A percentile compares a stretch with the other conserved stretches of the same genome.
Evolutionary conservation across 1,139 yeast species (phyloP).

Genomic region (Magnusiomyces fungicola): DNA sequence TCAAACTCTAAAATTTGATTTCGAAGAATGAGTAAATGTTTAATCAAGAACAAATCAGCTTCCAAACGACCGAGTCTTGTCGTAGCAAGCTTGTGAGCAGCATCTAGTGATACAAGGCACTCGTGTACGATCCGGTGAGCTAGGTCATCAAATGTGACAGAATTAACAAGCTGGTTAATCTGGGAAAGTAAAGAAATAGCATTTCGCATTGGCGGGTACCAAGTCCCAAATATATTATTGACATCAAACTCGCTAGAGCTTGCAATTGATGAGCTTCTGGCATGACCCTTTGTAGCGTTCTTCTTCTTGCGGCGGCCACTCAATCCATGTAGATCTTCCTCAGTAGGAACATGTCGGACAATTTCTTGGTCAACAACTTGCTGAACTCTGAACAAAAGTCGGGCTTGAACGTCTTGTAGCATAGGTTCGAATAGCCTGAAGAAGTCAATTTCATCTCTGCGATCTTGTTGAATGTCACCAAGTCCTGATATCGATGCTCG

Average conservation of each 20-base stretch:
- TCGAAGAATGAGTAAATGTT: conserved; percentile 62
- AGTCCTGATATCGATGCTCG: background rate
- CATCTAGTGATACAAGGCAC: conserved; percentile 53
- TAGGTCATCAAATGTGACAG: conserved; percentile 75
- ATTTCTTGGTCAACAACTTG: conserved; percentile 62
- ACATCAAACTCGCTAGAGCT: conserved; percentile 19
- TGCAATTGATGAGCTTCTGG: conserved; percentile 6
- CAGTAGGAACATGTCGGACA: conserved; percentile 56
- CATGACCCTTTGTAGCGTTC: conserved; percentile 3
- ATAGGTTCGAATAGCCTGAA: conserved; percentile 64
- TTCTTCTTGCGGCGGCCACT: conserved; percentile 38
- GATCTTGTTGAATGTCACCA: conserved; percentile 12
- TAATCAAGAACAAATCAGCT: conserved; percentile 59
- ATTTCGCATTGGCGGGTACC: conserved; percentile 69
- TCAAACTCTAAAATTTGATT: conserved; percentile 73
- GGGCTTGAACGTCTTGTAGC: conserved; percentile 66
- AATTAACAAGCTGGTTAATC: conserved; percentile 68
- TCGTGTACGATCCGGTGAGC: conserved; percentile 84
- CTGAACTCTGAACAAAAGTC: conserved; percentile 74
- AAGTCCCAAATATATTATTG: conserved; percentile 39
- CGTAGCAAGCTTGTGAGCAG: conserved; percentile 42
- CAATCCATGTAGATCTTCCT: conserved; percentile 53
- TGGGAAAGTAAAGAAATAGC: conserved; percentile 67
- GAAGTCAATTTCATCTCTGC: conserved; percentile 35
- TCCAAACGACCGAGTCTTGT: conserved; percentile 43